Base-by-base conservation (phyloP, 441 rosid genomes). In the Pelargonium fulgidum region DNA sequence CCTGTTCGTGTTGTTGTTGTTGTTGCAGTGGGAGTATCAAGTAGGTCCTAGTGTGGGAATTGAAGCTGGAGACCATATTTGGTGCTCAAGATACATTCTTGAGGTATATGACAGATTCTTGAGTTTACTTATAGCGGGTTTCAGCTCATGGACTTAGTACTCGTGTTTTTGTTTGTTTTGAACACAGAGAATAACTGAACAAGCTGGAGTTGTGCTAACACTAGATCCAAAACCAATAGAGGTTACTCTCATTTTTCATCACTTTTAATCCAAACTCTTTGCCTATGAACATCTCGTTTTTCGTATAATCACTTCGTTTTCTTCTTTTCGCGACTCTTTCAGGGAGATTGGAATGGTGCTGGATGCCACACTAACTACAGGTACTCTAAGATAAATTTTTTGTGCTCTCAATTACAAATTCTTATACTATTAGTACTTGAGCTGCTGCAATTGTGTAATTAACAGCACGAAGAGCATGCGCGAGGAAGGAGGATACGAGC, bases 321-420 rank as follows among this genome's bases (percentile, higher is more conserved):
- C 39, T 50, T 70, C 58, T 73, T 39, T 67, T 12, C 19, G 39
- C 39, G 39, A 65, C 39, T 54, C 69, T 62, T 48, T 16, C 80
- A 91, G 97, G 99, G 99, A 69, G 99, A 93, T 73, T 93, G 97
- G 99, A 93, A 93, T 19, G 99, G 99, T 73, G 99, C 99, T 66
- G 99, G 99, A 73, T 93, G 97, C 80, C 99, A 93, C 82, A 91
- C 96, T 76, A 93, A 93, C 65, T 93, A 76, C 86, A 93, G 96
- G 92, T 81, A 75, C 74, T 58, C 16, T 54, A n/a, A n/a, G n/a
- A n/a, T n/a, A n/a, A n/a, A 54, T 16, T 44, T 44, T 44, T 44
- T 44, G 13, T 9, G 48, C 13, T 1, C 12, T 44, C 48, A 44
- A 44, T 44, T 44, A 7, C 48, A 11, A 2, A 11, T 12, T 14